Percentiles rank a stretch among this genome's conserved stretches.
Evolutionary conservation across 176 grass and related monocot species (phyloP).

Genomic region (Elaeis guineensis): DNA sequence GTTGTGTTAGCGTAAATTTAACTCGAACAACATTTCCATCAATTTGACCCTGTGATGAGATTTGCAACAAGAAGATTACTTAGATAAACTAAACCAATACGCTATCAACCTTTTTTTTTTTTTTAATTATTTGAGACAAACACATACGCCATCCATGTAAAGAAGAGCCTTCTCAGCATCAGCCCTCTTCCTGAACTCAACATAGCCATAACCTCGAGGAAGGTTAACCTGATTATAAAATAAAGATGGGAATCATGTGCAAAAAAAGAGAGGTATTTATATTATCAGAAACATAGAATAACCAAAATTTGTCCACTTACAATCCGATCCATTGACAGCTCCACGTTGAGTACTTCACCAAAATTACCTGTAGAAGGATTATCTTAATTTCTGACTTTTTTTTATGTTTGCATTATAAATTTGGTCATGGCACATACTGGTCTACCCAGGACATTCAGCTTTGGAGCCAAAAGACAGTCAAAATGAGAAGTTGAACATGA

Average conservation of each 20-base stretch:
- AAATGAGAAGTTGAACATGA: no score
- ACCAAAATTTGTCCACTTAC: slow-evolving; percentile 39
- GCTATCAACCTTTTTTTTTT: no score
- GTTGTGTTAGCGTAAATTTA: slow-evolving; percentile 73
- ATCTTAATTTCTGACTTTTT: no score
- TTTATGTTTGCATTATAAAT: no score
- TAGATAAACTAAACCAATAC: no score
- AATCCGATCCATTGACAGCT: slow-evolving; percentile 81
- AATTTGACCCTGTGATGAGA: slow-evolving; percentile 70
- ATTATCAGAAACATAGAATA: background rate
- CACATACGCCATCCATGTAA: slow-evolving; percentile 94
- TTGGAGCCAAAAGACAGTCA: no score
- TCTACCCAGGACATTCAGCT: no score
- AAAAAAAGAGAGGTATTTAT: no score
- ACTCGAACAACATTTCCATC: slow-evolving; percentile 92
- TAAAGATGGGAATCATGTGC: no score
- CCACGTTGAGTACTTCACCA: slow-evolving; percentile 89
- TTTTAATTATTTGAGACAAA: background rate
- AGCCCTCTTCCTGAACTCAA: slow-evolving; percentile 89
- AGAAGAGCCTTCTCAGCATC: slow-evolving; percentile 99
- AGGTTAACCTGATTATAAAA: slow-evolving; percentile 72
- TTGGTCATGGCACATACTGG: no score
- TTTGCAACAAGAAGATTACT: background rate
- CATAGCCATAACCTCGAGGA: slow-evolving; percentile 97
- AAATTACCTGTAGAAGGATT: slow-evolving; percentile 54